Evolutionary conservation across 495 filamentous ascomycete species (phyloP).

Genomic region (Cercophora newfieldiana): DNA sequence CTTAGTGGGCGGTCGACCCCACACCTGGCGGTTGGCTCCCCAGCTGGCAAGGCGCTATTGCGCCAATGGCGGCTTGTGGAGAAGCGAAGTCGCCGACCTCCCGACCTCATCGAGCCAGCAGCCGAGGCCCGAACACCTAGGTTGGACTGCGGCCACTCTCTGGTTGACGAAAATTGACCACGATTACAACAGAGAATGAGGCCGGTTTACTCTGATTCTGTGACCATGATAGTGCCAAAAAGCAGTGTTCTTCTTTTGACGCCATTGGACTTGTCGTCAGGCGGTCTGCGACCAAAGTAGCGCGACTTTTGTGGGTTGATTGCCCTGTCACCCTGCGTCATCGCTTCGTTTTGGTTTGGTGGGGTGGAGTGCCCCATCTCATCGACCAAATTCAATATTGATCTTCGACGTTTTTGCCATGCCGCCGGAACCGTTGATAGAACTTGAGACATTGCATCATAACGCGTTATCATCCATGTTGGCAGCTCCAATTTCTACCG

Average conservation of each 20-base stretch:
- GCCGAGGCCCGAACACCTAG: no score
- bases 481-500: conserved; percentile 1
- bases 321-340: conserved; percentile 15
- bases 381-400: not conserved
- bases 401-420: not conserved
- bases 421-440: conserved; percentile 1
- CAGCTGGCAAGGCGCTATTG: not conserved
- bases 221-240: no score
- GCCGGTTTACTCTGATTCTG: no score
- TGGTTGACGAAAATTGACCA: no score
- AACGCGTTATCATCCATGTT: not conserved
- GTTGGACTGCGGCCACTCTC: no score
- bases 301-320: not conserved
- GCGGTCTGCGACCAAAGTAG: no score
- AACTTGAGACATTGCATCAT: conserved; percentile 2
- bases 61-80: conserved; percentile 14
- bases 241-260: no score
- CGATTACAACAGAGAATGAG: no score
- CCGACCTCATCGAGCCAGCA: not conserved
- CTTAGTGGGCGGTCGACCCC: not conserved
- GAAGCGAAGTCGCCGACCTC: conserved; percentile 2
- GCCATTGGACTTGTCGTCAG: no score
- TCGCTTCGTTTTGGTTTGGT: conserved; percentile 10
- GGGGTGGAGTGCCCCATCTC: not conserved
- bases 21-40: not conserved